Base-by-base conservation (phyloP, 306 rosid genomes). In the Abrus pulchellus region DNA sequence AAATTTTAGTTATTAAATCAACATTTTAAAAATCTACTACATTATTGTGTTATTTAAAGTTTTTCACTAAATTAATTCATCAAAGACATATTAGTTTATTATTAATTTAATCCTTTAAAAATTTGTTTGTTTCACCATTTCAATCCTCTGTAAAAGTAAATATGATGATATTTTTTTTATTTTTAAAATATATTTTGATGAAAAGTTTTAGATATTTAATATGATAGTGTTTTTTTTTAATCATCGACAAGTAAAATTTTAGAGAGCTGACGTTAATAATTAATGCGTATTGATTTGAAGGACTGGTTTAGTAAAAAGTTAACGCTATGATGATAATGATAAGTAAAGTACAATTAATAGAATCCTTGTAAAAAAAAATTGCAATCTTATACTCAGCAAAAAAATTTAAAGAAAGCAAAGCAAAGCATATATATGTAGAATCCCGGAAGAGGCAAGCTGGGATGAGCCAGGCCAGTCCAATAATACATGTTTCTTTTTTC, bases 401-500 rank as follows among this genome's bases (percentile, higher is more conserved):
- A 5, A 45, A 3, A 71, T 33, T 27, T 41, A 47, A 57, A 79
- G 32, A 41, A 57, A 79, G 9, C 41, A 57, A 57, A 12, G 7
- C 36, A 57, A 70, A 71, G 20, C 2, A 34, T 69, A 4, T 30
- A 7, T 70, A 5, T 32, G 5, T 57, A 36, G 55, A 68, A 33
- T 82, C 59, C 78, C 14, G 60, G 45, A 70, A 71, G 64, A 48
- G 59, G 72, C 66, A 82, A 82, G 77, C 77, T 76, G 77, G 72
- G 73, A 47, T 69, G 71, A 72, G 50, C 70, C 28, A 61, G 72
- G 60, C 3, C 33, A 40, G 74, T 41, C 57, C 72, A 75, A 67
- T 57, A 74, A 75, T 57, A 11, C 76, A 57, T 4, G 53, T 60
- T 38, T 36, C 55, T 49, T 68, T 69, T 36, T 65, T 59, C 76